Percentiles rank a stretch among this genome's conserved stretches.
Evolutionary conservation across 2,329 filamentous ascomycete genomes (phyloP).

Genomic region (Curvularia hawaiiensis): DNA sequence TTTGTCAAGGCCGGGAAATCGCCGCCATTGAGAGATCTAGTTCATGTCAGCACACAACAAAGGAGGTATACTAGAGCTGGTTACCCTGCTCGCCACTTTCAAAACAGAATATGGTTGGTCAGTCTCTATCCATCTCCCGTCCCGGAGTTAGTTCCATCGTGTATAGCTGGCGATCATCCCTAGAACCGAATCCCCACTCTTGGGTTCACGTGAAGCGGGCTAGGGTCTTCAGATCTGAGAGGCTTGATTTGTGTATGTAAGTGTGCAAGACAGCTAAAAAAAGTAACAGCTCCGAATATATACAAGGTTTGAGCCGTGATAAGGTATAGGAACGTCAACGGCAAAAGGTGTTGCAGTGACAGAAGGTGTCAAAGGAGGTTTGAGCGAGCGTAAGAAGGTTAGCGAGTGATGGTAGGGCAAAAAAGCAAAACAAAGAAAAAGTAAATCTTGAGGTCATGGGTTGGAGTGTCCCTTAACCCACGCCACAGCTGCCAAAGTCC

Average conservation of each 20-base stretch:
- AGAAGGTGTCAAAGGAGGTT: not conserved
- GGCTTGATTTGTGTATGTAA: not conserved
- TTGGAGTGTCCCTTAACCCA: not conserved
- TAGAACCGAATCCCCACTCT: not conserved
- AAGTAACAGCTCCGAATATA: not conserved
- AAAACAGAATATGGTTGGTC: slow-evolving; percentile 1
- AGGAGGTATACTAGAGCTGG: not conserved
- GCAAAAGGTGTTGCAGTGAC: not conserved
- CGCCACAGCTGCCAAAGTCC: not conserved
- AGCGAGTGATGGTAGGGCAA: slow-evolving; percentile 2
- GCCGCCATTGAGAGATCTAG: not conserved
- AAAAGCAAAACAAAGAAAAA: not conserved
- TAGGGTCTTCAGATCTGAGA: not conserved
- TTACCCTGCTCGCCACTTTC: slow-evolving; percentile 3
- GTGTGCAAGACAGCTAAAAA: not conserved
- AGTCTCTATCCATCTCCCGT: not conserved
- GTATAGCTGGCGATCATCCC: not conserved
- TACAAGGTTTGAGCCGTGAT: not conserved
- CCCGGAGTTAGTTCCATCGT: not conserved
- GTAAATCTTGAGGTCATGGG: not conserved
- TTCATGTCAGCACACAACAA: not conserved
- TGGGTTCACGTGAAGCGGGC: not conserved
- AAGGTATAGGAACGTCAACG: not conserved
- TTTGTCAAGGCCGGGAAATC: slow-evolving; percentile 1
- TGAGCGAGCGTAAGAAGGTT: slow-evolving; percentile 18